Evolutionary conservation across 2,329 filamentous ascomycete genomes (phyloP).

Genomic region (Sporothrix inflata): DNA sequence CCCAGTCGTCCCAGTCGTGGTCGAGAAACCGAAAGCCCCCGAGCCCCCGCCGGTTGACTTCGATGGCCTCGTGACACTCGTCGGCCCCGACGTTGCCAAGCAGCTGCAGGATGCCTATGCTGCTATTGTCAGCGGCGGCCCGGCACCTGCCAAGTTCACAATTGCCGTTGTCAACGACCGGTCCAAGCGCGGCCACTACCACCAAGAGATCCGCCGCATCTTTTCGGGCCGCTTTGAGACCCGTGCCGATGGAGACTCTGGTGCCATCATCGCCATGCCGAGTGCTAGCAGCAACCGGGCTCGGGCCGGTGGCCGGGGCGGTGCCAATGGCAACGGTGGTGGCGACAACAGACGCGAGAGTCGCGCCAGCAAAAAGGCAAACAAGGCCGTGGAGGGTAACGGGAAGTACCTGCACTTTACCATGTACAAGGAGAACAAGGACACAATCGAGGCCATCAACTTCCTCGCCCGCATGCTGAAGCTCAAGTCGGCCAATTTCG

Average conservation of each 20-base stretch:
- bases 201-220: slow-evolving; percentile 72
- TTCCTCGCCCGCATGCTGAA: slow-evolving; percentile 75
- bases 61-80: slow-evolving; percentile 43
- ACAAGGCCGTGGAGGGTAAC: slow-evolving; percentile 20
- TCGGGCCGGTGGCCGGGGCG: slow-evolving; percentile 33
- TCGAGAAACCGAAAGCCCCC: not conserved
- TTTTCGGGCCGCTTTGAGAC: slow-evolving; percentile 81
- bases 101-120: slow-evolving; percentile 49
- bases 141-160: slow-evolving; percentile 41
- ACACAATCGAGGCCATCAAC: slow-evolving; percentile 88
- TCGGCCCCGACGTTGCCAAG: slow-evolving; percentile 46
- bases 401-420: slow-evolving; percentile 81
- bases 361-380: not conserved
- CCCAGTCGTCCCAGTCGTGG: not conserved
- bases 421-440: slow-evolving; percentile 94
- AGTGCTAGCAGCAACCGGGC: slow-evolving; percentile 24
- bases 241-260: slow-evolving; percentile 56
- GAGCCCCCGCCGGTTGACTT: slow-evolving; percentile 12
- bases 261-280: slow-evolving; percentile 63
- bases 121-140: slow-evolving; percentile 40
- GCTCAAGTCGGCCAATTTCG: slow-evolving; percentile 73
- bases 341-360: slow-evolving; percentile 34
- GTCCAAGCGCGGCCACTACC: slow-evolving; percentile 51
- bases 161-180: slow-evolving; percentile 52
- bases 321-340: slow-evolving; percentile 23